These are phyloP conservation scores for Phytophthora multivora DNA, from an alignment of 352 stramenopile species.

Conservation along the genomic window DNA sequence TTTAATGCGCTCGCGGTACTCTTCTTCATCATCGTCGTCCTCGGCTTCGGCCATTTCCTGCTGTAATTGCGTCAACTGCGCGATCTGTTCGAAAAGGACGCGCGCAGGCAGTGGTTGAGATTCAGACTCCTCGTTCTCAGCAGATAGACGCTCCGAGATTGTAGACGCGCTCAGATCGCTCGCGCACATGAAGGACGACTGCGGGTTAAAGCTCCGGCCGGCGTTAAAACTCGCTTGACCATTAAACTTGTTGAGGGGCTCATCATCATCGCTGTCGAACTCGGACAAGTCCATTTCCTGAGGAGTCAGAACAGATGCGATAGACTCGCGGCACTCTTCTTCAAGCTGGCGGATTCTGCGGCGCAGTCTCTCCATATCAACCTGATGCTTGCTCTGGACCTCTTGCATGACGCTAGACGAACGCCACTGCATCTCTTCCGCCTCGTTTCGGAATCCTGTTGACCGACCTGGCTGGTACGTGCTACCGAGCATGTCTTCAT, in stretches of 20 bases:
- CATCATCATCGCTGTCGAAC: conserved; percentile 36
- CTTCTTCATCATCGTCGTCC: conserved; percentile 49
- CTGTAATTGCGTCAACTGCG: conserved; percentile 58
- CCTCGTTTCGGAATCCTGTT: conserved; percentile 15
- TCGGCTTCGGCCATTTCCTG: conserved; percentile 53
- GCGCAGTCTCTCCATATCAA: conserved; percentile 50
- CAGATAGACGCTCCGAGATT: conserved; percentile 31
- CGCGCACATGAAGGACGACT: conserved; percentile 25
- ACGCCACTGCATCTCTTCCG: conserved; percentile 41
- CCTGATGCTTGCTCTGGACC: conserved; percentile 45
- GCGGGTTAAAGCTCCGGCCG: conserved; percentile 17
- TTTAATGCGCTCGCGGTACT: conserved; percentile 58
- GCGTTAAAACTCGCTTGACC: conserved; percentile 6
- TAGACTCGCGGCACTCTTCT: conserved; percentile 61
- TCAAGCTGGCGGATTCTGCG: conserved; percentile 50
- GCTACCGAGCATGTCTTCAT: conserved; percentile 36
- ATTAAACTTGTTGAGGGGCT: conserved; percentile 8
- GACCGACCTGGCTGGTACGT: conserved; percentile 24
- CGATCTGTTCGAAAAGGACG: conserved; percentile 56
- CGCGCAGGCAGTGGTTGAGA: conserved; percentile 41
- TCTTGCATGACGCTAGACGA: conserved; percentile 53
- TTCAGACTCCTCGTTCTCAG: conserved; percentile 38
- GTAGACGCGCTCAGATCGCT: conserved; percentile 35
- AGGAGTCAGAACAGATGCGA: conserved; percentile 53
- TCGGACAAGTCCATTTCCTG: conserved; percentile 54